Base-by-base conservation (phyloP, 768 basidiomycete genomes). In the Serendipita indica region DNA sequence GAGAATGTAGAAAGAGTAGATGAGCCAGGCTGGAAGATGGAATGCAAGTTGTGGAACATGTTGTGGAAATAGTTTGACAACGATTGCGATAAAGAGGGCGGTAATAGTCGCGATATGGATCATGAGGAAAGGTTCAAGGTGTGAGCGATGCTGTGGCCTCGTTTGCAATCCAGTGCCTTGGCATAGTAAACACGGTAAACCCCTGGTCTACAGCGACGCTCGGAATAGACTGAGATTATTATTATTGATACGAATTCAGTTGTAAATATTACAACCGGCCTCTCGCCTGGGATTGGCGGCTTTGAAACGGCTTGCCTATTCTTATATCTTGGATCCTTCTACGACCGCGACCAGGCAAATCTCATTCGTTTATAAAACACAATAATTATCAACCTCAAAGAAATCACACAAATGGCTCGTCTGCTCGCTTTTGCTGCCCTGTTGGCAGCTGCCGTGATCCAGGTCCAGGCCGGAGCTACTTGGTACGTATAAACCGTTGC, bases 361-460 rank as follows among this genome's bases (percentile, higher is more conserved):
- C 45, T 20, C 45, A 46, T 46, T 46, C 45, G 14, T 46, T 46
- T 46, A 16, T n/a, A n/a, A n/a, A 46, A 46, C 37, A 46, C 22
- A 16, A 46, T 46, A 46, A 46, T 27, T 46, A 46, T 46, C 25
- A 46, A 46, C 35, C n/a, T n/a, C 37, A 39, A 46, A 39, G 18
- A 39, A 12, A 39, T 39, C 22, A 14, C 45, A 16, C 45, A 46
- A n/a, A 46, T 46, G 45, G 12, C 25, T 16, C 45, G 45, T 13
- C 12, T 46, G 12, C 12, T 14, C 13, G 22, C 27, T 12, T 10
- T 12, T 20, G 25, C 22, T 20, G 14, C 25, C 22, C 13, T 27
- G 16, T 46, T 46, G 45, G 45, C 45, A 12, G 25, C 45, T 27
- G 16, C 22, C 27, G 25, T 20, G 18, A 39, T 12, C 37, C 37